Percentiles rank a stretch among this genome's conserved stretches.
Evolutionary conservation across 2,329 filamentous ascomycete genomes (phyloP).

Genomic region (Aspergillus aculeatinus): DNA sequence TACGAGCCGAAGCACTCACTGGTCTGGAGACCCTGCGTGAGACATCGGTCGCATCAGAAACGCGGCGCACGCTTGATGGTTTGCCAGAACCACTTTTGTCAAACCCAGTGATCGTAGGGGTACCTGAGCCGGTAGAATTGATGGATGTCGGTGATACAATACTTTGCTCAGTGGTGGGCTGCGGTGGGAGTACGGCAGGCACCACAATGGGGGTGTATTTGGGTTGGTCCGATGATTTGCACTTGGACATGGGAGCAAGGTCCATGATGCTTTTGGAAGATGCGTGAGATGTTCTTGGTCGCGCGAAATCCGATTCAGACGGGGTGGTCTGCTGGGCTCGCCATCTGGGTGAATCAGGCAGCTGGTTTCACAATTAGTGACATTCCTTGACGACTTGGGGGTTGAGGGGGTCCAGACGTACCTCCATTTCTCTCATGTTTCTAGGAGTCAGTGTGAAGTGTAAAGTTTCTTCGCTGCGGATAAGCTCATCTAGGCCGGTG

Average conservation of each 20-base stretch:
- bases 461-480: constrained; percentile 78
- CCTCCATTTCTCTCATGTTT: constrained; percentile 74
- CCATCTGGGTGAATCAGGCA: constrained; percentile 37
- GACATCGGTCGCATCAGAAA: constrained; percentile 20
- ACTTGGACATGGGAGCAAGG: constrained; percentile 18
- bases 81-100: constrained; percentile 14
- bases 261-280: constrained; percentile 21
- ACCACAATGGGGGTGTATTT: constrained; percentile 27
- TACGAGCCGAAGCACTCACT: constrained; percentile 19
- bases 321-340: constrained; percentile 35
- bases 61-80: constrained; percentile 10
- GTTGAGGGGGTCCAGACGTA: constrained; percentile 43
- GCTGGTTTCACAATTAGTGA: constrained; percentile 19
- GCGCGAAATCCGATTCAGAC: constrained; percentile 30
- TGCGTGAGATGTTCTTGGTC: constrained; percentile 22
- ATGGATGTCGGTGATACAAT: constrained; percentile 86
- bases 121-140: constrained; percentile 72
- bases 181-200: constrained; percentile 13
- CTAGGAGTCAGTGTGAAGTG: constrained; percentile 80
- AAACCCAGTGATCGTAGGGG: constrained; percentile 16
- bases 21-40: constrained; percentile 19
- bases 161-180: constrained; percentile 53
- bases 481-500: constrained; percentile 73
- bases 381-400: background rate
- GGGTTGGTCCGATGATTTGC: constrained; percentile 24